A percentile compares a stretch with the other conserved stretches of the same genome.
phyloP scores from a whole-genome alignment of 108 stramenopile genomes.

The Schizochytrium sp. region DNA sequence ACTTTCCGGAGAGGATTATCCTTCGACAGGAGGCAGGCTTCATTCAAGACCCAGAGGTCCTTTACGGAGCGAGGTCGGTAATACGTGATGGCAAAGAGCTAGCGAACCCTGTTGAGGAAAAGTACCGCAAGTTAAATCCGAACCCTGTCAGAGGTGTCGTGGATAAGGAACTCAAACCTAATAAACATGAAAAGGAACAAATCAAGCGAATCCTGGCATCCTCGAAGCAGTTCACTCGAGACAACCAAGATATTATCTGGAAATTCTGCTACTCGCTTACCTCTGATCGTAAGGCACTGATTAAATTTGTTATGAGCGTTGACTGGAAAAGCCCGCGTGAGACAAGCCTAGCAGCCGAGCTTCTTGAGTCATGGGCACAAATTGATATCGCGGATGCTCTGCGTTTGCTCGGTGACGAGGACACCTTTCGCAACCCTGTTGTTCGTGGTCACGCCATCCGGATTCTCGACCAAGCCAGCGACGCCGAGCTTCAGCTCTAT shows the following conservation, averaged over 20 bases:
- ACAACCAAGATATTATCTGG: conserved; percentile 96
- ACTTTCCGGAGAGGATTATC: conserved; percentile 56
- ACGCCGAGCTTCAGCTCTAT: conserved; percentile 92
- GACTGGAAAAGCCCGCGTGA: conserved; percentile 94
- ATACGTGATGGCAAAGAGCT: conserved; percentile 66
- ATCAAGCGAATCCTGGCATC: conserved; percentile 88
- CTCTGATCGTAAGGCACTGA: conserved; percentile 89
- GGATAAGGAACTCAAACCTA: conserved; percentile 94
- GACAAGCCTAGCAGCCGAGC: conserved; percentile 90
- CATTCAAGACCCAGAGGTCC: conserved; percentile 57
- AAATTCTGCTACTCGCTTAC: conserved; percentile 93
- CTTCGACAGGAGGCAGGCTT: neutral
- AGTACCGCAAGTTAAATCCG: conserved; percentile 91
- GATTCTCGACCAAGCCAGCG: conserved; percentile 86
- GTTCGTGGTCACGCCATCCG: conserved; percentile 95
- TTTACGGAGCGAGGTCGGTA: neutral
- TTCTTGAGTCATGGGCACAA: conserved; percentile 95
- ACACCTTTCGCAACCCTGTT: conserved; percentile 86
- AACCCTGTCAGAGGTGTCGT: conserved; percentile 90
- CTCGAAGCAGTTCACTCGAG: conserved; percentile 83
- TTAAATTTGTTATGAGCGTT: conserved; percentile 93
- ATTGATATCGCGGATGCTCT: conserved; percentile 96
- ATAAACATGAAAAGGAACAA: conserved; percentile 81
- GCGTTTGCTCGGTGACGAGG: conserved; percentile 92
- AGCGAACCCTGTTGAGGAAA: conserved; percentile 84